Evolutionary conservation across 306 rosid genomes (phyloP), one percentile per base, ranked within the genome.

Genomic region (Vigna unguiculata): DNA sequence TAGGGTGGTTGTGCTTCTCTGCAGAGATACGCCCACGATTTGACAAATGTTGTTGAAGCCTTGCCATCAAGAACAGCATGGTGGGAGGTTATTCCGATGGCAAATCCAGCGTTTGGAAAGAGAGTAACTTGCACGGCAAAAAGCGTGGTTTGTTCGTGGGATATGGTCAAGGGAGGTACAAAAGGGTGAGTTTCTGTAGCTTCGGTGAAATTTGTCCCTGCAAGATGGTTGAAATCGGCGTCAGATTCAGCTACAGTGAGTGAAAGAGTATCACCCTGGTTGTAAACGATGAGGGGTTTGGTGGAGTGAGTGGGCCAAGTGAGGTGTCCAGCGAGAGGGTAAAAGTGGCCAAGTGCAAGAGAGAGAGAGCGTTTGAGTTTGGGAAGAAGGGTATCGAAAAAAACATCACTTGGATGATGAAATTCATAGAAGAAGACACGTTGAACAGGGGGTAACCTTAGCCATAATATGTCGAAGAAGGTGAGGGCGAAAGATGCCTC

Each of bases 1-100:
- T 24, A 14, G 2, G 70, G 4, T 3, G 75, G 48, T 4, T 32
- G 76, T 61, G 49, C 48, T 41, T 40, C 47, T 11, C 48, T 65
- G 71, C 93, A 87, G 4, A 85, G 45, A 14, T 73, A 71, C 60
- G 92, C 87, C 92, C 97, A 91, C 0, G 90, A 69, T 73, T 91
- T 91, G 10, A 86, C 20, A 36, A 87, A 91, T 2, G 74, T 63
- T 9, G 81, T 78, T 28, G 86, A 76, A 1, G 72, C 69, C 12
- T 69, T 83, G 8, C 88, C 91, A 41, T 87, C 91, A 0, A 83
- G 61, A 47, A 74, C 74, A 1, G 86, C 88, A 74, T 85, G 89
- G 82, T 87, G 89, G 4, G 81, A 40, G 55, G 83, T 34, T 14
- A 80, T 28, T 59, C 86, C 89, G 11, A 89, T 79, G 22, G 82